Evolutionary conservation across 1,284 basidiomycete genomes (phyloP).

Genomic region (Sphagnurus paluster): DNA sequence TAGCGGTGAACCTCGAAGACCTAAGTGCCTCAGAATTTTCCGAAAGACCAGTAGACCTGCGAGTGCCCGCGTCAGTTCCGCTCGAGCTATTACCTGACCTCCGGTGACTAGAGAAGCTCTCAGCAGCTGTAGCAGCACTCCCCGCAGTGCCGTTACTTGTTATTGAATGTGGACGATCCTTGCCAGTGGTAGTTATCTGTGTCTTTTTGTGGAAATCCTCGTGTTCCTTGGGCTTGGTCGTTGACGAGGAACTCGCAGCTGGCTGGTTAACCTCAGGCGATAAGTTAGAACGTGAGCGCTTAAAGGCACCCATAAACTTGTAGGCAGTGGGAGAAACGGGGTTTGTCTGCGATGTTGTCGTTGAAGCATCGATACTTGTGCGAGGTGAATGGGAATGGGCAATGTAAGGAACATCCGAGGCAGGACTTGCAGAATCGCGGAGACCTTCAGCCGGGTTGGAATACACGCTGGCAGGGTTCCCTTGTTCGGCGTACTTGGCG

Average conservation of each 20-base stretch:
- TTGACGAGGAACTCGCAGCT: slow-evolving; percentile 27
- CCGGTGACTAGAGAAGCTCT: slow-evolving; percentile 37
- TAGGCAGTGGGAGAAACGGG: slow-evolving; percentile 56
- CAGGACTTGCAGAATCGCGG: slow-evolving; percentile 43
- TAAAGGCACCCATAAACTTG: slow-evolving; percentile 65
- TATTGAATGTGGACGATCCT: slow-evolving; percentile 49
- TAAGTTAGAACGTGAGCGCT: slow-evolving; percentile 55
- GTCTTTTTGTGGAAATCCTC: slow-evolving; percentile 25
- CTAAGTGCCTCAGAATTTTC: slow-evolving; percentile 21
- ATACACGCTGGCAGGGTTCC: slow-evolving; percentile 51
- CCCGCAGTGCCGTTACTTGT: slow-evolving; percentile 51
- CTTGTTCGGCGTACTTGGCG: slow-evolving; percentile 70
- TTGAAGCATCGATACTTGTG: slow-evolving; percentile 48
- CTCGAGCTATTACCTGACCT: slow-evolving; percentile 18
- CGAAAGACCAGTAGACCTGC: slow-evolving; percentile 15
- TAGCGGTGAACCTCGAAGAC: slow-evolving; percentile 24
- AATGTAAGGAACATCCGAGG: slow-evolving; percentile 55
- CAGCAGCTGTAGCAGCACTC: slow-evolving; percentile 43
- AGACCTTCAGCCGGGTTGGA: slow-evolving; percentile 52
- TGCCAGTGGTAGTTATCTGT: slow-evolving; percentile 31
- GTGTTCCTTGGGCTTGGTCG: slow-evolving; percentile 28
- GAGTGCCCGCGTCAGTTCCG: slow-evolving; percentile 16
- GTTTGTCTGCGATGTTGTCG: slow-evolving; percentile 30
- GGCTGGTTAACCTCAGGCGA: slow-evolving; percentile 33
- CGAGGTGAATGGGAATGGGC: slow-evolving; percentile 46